Percentiles rank a stretch among this genome's conserved stretches.
Evolutionary conservation across 192 early-diverging fungal species (phyloP).

Genomic region (Anaeromyces robustus): DNA sequence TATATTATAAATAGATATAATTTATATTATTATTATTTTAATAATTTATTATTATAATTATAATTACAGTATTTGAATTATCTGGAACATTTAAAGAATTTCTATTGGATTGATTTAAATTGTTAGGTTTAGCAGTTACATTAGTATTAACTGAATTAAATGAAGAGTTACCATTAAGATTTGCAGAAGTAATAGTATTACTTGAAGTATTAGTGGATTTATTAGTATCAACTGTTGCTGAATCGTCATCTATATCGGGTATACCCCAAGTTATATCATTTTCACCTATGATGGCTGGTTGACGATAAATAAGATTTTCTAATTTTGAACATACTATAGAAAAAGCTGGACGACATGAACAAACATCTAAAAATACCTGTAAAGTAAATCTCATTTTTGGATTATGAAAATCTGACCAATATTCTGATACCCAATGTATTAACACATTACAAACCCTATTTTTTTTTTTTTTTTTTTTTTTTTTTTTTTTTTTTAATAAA

Average conservation of each 20-base stretch:
- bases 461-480: no score
- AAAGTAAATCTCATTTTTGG: conserved; percentile 24
- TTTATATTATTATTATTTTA: no score
- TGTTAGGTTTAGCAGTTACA: no score
- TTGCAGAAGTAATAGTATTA: background rate
- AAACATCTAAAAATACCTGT: conserved; percentile 17
- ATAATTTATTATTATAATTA: no score
- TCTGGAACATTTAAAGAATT: no score
- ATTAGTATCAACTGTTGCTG: no score
- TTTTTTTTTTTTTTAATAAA: no score
- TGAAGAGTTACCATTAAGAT: no score
- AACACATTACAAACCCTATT: conserved; percentile 26
- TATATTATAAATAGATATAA: no score
- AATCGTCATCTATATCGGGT: conserved; percentile 10
- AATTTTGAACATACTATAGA: conserved; percentile 14
- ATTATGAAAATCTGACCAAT: conserved; percentile 21
- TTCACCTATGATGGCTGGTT: conserved; percentile 8
- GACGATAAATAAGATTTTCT: conserved; percentile 7
- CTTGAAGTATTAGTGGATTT: background rate
- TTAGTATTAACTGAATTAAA: no score
- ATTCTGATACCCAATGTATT: conserved; percentile 13
- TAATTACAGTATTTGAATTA: no score
- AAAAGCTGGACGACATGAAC: conserved; percentile 8
- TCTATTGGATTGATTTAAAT: no score
- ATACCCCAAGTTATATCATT: conserved; percentile 15